phyloP scores from a whole-genome alignment of 305 asterid genomes.

The Ilex paraguariensis region DNA sequence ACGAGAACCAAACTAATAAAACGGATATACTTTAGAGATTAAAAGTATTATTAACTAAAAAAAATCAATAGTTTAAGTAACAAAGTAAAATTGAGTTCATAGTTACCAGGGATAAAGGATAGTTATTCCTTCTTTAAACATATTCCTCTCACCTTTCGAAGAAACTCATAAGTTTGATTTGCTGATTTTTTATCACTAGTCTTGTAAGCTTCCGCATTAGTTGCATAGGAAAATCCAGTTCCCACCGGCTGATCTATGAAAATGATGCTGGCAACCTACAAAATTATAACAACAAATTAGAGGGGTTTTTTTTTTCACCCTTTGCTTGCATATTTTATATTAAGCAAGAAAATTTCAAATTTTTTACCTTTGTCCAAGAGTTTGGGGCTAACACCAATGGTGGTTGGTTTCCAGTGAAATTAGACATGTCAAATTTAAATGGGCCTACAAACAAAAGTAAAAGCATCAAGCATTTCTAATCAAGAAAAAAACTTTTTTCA shows the following conservation, averaged over 20 bases:
- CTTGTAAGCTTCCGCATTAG: slow-evolving; percentile 4
- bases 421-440: slow-evolving; percentile 25
- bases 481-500: too few species aligned
- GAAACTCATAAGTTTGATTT: slow-evolving; percentile 15
- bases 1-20: too few species aligned
- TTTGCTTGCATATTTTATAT: too few species aligned
- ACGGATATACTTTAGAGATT: too few species aligned
- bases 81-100: too few species aligned
- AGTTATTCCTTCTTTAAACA: too few species aligned
- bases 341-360: not conserved
- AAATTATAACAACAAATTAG: not conserved
- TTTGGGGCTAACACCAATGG: slow-evolving; percentile 13
- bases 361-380: slow-evolving; percentile 33
- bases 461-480: too few species aligned
- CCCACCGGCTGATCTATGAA: slow-evolving; percentile 22
- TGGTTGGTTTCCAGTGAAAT: slow-evolving; percentile 21
- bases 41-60: too few species aligned
- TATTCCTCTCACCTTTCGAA: slow-evolving; percentile 17
- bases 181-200: slow-evolving; percentile 18
- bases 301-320: not conserved
- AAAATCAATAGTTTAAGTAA: too few species aligned
- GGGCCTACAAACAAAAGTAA: slow-evolving; percentile 22
- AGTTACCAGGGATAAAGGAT: too few species aligned
- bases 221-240: slow-evolving; percentile 26
- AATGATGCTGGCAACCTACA: slow-evolving; percentile 21